Evolutionary conservation across 306 rosid species (phyloP).

Genomic region (Vigna reflexopilosa): DNA sequence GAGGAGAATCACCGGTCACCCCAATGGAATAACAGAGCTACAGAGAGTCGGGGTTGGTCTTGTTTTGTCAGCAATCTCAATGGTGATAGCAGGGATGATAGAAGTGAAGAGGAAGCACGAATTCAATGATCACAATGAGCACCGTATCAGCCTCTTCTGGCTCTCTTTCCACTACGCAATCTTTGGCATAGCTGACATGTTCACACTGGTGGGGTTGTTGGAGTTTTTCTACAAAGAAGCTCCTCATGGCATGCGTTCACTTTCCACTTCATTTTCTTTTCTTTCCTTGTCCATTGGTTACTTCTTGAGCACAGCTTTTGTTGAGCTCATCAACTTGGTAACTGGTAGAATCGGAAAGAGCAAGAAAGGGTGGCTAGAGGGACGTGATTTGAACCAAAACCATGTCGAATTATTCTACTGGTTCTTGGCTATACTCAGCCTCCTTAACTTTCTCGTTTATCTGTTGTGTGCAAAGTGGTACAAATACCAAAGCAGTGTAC

Average conservation of each 20-base stretch:
- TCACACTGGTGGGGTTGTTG: slow-evolving; percentile 60
- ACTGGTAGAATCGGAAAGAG: slow-evolving; percentile 37
- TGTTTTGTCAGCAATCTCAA: slow-evolving; percentile 64
- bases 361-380: slow-evolving; percentile 64
- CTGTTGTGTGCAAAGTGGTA: slow-evolving; percentile 65
- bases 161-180: slow-evolving; percentile 64
- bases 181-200: slow-evolving; percentile 71
- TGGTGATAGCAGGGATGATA: slow-evolving; percentile 54
- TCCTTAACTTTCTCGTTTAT: slow-evolving; percentile 51
- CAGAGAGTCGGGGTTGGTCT: slow-evolving; percentile 67
- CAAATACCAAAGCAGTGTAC: slow-evolving; percentile 51
- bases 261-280: slow-evolving; percentile 60
- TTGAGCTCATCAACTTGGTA: slow-evolving; percentile 50
- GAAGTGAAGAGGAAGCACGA: slow-evolving; percentile 57
- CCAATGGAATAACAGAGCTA: slow-evolving; percentile 57
- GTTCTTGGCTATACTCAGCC: slow-evolving; percentile 60
- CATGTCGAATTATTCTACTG: slow-evolving; percentile 56
- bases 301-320: slow-evolving; percentile 57
- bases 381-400: slow-evolving; percentile 52
- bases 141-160: slow-evolving; percentile 62
- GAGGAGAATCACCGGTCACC: slow-evolving; percentile 54
- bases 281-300: slow-evolving; percentile 63
- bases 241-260: slow-evolving; percentile 62
- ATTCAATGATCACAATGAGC: slow-evolving; percentile 25
- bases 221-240: slow-evolving; percentile 70